Conservation (phyloP, 1,284 basidiomycete genomes). For the Stygiomarasmius scandens region DNA sequence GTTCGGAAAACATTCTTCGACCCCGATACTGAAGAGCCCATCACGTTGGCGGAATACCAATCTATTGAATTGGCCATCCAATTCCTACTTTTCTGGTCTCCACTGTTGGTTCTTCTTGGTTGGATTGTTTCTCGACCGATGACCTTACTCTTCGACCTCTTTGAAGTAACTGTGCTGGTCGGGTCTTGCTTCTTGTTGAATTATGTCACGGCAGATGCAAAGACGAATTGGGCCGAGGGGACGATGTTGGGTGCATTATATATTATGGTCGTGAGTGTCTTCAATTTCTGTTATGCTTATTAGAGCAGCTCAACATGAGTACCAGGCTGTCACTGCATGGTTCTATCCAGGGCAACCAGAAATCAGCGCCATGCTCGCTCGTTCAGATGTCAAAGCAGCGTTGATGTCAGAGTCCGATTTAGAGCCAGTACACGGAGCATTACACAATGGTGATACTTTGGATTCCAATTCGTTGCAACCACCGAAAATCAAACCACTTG, state of each 20-base stretch:
- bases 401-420: slow-evolving; percentile 9
- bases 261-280: slow-evolving; percentile 46
- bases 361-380: slow-evolving; percentile 30
- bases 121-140: slow-evolving; percentile 37
- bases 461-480: too few species aligned
- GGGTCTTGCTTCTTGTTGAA: slow-evolving; percentile 71
- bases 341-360: slow-evolving; percentile 48
- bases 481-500: not conserved
- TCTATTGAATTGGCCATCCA: slow-evolving; percentile 71
- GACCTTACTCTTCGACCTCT: slow-evolving; percentile 9
- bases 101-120: slow-evolving; percentile 57
- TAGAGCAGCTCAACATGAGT: too few species aligned
- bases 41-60: slow-evolving; percentile 56
- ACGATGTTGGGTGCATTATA: slow-evolving; percentile 64
- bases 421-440: not conserved
- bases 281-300: not conserved
- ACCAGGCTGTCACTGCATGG: slow-evolving; percentile 58
- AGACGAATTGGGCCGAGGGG: slow-evolving; percentile 73
- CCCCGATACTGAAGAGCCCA: slow-evolving; percentile 37
- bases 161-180: slow-evolving; percentile 55
- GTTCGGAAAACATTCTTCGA: slow-evolving; percentile 34
- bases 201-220: slow-evolving; percentile 69
- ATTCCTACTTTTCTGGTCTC: slow-evolving; percentile 70
- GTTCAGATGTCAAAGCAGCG: slow-evolving; percentile 9
- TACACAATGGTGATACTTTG: too few species aligned